Base-by-base conservation (phyloP, 148 eudicot species). In the Beta vulgaris region DNA sequence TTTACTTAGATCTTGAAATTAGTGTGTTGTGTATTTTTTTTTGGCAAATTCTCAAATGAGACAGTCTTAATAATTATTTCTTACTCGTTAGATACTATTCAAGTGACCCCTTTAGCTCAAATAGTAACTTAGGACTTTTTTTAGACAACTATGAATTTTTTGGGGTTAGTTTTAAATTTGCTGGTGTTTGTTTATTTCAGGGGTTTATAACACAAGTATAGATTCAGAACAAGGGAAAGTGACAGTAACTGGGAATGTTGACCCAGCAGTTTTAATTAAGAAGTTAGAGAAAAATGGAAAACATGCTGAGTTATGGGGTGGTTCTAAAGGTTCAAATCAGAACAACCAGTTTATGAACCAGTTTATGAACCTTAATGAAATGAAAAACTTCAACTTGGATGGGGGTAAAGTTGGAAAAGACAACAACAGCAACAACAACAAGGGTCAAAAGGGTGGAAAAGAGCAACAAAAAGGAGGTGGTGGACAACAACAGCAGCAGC, bases 191-290 rank as follows among this genome's bases (percentile, higher is more conserved):
- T 1, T 65, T 10, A 35, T 67, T 71, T 73, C 57, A 93, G 98
- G 98, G 39, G 98, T 93, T 29, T 86, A 85, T 72, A 64, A 74
- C 0, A 71, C 59, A 14, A 73, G 26, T 16, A 84, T 93, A 83
- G 91, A 93, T 86, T 77, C 81, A 66, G 90, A 87, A 18, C 93
- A 89, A 62, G 94, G 97, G 80, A 93, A 88, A 71, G 98, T 93
- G 46, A 91, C 88, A 19, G 98, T 93, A 39, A 76, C 87, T 12
- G 98, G 97, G 21, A 78, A 83, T 77, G 95, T 85, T 19, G 97
- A 91, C 81, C 91, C 94, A 44, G 75, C 75, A 35, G 74, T 74
- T 32, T 84, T 93, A 7, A 73, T 93, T 37, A 86, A 85, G 62
- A 93, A 91, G 84, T 87, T 93, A 2, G 85, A 69, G 69, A 93